Evolutionary conservation across 2,329 filamentous ascomycete genomes (phyloP), one percentile per base, ranked within the genome.

Genomic region (Escovopsis sp.): DNA sequence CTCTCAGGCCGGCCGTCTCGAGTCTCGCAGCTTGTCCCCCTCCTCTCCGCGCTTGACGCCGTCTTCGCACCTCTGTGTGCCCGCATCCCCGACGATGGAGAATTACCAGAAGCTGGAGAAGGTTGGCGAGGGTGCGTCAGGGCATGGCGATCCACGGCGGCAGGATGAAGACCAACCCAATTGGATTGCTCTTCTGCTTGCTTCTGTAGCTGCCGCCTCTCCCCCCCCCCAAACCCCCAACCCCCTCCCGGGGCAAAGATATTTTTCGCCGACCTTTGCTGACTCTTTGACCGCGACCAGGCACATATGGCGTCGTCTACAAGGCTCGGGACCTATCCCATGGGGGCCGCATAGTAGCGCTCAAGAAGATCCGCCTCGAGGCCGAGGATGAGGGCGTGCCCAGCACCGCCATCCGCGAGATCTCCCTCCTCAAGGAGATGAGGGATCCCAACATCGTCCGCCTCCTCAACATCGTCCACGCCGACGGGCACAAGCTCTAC

Each of bases 31-130:
- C 21, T 18, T 11, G 21, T 12, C 17, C 34, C 18, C 12, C 21
- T 18, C 21, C 17, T 12, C 17, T 31, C 18, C 12, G 14, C 28
- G 9, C n/a, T 15, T 31, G 25, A 30, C 28, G 19, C 11, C 13
- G 27, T 27, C 15, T 26, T 29, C 15, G 19, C 27, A 23, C 21
- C 21, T 23, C 30, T 27, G 32, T 11, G 18, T 33, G 12, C 21
- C 18, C 15, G 31, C 31, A n/a, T 27, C 12, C n/a, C 27, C 38
- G 37, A 44, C 41, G 46, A 93, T 94, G 86, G 85, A 94, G 61
- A 92, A 93, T 63, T 94, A 94, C 60, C 83, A 93, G 63, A 92
- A 92, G 65, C 72, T 94, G 52, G 86, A 94, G 66, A 94, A 94
- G 69, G 86, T 94, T 52, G 86, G 86, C 60, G 86, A 94, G 73